Percentiles rank a stretch among this genome's conserved stretches.
Evolutionary conservation across 1,139 yeast species (phyloP).

Genomic region (Pichia inconspicua): DNA sequence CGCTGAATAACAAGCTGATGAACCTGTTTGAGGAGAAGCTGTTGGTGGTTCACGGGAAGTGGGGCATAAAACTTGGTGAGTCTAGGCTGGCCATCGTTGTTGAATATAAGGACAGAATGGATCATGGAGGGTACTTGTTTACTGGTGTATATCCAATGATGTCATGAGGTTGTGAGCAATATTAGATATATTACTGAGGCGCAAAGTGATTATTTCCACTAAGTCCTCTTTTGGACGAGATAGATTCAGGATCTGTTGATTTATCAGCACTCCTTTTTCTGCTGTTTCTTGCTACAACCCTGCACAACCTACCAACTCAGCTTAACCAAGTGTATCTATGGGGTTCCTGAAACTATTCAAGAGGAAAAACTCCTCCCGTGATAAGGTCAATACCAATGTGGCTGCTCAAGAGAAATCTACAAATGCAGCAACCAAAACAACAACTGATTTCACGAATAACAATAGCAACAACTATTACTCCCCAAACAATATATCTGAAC

Average conservation of each 20-base stretch:
- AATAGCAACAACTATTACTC: not conserved
- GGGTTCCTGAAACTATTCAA: conserved; percentile 18
- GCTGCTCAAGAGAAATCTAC: not conserved
- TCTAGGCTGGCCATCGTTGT: conserved; percentile 66
- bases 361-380: conserved; percentile 10
- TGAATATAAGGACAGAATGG: conserved; percentile 35
- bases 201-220: not conserved
- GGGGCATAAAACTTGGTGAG: conserved; percentile 89
- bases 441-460: not conserved
- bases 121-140: conserved; percentile 26
- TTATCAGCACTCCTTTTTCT: not conserved
- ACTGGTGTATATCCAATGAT: not conserved
- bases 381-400: not conserved
- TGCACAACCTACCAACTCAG: too few relatives aligned
- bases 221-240: too few relatives aligned
- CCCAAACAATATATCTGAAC: not conserved
- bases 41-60: conserved; percentile 71
- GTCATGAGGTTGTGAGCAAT: not conserved
- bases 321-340: conserved; percentile 8
- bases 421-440: not conserved
- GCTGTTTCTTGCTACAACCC: not conserved
- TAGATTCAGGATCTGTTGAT: too few relatives aligned
- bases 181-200: too few relatives aligned
- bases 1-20: conserved; percentile 63
- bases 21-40: conserved; percentile 65